Base-by-base conservation (phyloP, 768 basidiomycete species). In the Trametes maxima region DNA sequence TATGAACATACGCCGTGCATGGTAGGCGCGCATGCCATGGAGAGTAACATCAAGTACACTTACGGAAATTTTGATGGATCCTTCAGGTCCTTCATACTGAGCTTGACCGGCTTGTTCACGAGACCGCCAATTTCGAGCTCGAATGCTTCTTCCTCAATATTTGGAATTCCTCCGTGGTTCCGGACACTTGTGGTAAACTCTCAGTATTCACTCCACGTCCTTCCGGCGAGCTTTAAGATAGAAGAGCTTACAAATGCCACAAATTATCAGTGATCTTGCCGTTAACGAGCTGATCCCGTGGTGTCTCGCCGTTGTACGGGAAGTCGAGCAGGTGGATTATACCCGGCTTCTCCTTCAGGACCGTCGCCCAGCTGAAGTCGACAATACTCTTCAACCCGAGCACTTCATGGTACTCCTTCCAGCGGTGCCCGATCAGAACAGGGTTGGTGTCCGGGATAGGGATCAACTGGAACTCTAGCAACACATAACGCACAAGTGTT, bases 221-320 rank as follows among this genome's bases (percentile, higher is more conserved):
- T 36, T 19, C 28, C 25, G 17, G 6, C 13, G 19, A 19, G 25
- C 8, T n/a, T 13, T 1, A 42, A 25, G 21, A 19, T 24, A 13
- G 14, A 19, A 57, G 28, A 46, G n/a, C 80, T 25, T 57, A 82
- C 82, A 82, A 82, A 64, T 82, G 82, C 60, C 78, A 74, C 66
- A 71, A 76, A 67, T 82, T 82, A 40, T 79, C 76, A 0, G 81
- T 84, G 46, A 83, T 58, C 71, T 80, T 82, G 21, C 76, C 77
- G 37, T 71, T 68, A 47, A 82, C 60, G 19, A 82, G 72, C 59
- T 80, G 76, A 17, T 77, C 68, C 13, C 77, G 72, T 19, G 71
- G 75, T 8, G 82, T 83, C 65, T 84, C 83, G 35, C 82, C 82
- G 64, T 84, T 84, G 67, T 82, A 83, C 8, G 83, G 83, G 66